Base-by-base conservation (phyloP, 75 land plant genomes). In the Larix kaempferi region DNA sequence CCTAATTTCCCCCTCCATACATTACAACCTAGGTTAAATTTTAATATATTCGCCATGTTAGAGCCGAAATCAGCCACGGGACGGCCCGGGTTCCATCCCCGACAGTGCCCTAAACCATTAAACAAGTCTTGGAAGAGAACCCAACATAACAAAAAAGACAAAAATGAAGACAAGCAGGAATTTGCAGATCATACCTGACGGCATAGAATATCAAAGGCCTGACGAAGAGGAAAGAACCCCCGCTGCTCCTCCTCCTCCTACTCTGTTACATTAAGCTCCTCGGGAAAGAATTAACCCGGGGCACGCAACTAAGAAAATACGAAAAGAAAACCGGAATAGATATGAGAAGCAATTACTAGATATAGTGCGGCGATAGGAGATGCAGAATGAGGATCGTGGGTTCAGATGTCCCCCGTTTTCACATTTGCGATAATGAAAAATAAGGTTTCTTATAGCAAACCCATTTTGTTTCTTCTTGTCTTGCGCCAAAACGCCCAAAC, bases 121-220 rank as follows among this genome's bases (percentile, higher is more conserved):
- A 69, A n/a, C 8, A 3, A 4, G 11, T 5, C 6, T 6, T 37
- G 23, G 41, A 37, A 10, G 0, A 39, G n/a, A 39, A 44, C 37
- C 15, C 13, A 35, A 21, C n/a, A 3, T 11, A 12, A 17, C 0
- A 35, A 3, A 69, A 7, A 8, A 66, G 17, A 66, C 1, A 5
- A 5, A 39, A 0, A 13, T 21, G 21, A 39, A 2, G n/a, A 14
- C 19, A 67, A 19, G 6, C 37, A 67, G 0, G 19, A 19, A 39
- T 10, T 41, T 4, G 37, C 39, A 19, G 5, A 67, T 3, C 19
- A 11, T 67, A 67, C 72, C 72, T 12, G 72, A 67, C 72, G 72
- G 72, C 72, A 67, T 67, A 67, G 72, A 67, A 35, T 39, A 67
- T 67, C 44, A 44, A 67, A 39, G 44, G 72, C 44, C 15, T 67